These are phyloP conservation scores for Papiliotrema laurentii DNA, from an alignment of 1,284 basidiomycete genomes.

Conservation along the genomic window DNA sequence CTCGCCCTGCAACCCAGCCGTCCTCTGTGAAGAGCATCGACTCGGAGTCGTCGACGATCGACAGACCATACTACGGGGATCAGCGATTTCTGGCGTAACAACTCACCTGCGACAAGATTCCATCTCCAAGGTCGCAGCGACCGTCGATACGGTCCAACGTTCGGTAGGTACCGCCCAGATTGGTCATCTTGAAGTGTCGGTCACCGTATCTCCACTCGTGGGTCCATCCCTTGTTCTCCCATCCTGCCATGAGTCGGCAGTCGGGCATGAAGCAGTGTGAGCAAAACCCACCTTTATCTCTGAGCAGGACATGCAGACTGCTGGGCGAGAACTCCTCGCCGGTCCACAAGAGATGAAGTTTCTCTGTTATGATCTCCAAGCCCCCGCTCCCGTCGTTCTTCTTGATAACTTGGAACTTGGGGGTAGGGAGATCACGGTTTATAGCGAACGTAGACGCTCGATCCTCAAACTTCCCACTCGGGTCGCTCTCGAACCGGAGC, in stretches of 20 bases:
- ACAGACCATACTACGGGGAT: conserved; percentile 9
- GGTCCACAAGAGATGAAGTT: conserved; percentile 15
- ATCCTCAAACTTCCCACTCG: conserved; percentile 21
- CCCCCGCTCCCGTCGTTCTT: conserved; percentile 4
- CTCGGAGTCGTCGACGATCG: conserved; percentile 18
- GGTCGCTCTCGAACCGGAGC: conserved; percentile 19
- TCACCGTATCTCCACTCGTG: conserved; percentile 4
- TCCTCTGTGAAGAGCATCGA: conserved; percentile 19
- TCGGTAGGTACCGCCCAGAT: conserved; percentile 20
- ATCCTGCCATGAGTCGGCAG: neutral
- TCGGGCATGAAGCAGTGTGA: no score
- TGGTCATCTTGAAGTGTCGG: conserved; percentile 1
- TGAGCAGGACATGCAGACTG: conserved; percentile 10
- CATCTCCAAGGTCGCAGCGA: conserved; percentile 14
- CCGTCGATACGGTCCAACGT: conserved; percentile 23
- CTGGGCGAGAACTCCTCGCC: conserved; percentile 14
- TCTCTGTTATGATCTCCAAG: conserved; percentile 17
- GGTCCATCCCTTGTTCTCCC: neutral
- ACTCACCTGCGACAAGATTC: conserved; percentile 17
- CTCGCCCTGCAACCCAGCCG: conserved; percentile 17
- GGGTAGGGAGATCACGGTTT: conserved; percentile 13
- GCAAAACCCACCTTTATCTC: conserved; percentile 8
- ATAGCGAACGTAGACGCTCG: conserved; percentile 24
- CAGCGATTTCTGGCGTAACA: neutral
- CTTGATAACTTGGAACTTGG: conserved; percentile 8